These are phyloP conservation scores for Russula abietina DNA, from an alignment of 768 basidiomycete genomes.

Conservation along the genomic window DNA sequence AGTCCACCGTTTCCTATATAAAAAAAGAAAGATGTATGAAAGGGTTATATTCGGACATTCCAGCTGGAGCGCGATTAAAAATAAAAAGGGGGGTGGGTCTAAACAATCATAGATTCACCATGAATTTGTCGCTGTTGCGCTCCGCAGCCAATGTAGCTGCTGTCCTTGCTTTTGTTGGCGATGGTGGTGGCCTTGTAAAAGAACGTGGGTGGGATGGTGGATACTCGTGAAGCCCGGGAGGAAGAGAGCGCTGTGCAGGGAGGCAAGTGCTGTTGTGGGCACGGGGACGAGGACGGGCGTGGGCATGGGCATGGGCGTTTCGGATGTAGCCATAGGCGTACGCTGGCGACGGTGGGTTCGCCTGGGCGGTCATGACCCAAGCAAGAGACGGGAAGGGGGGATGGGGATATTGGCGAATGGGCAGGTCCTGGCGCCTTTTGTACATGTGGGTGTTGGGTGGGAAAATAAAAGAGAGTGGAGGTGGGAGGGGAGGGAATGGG, in stretches of 20 bases:
- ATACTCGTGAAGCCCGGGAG: neutral
- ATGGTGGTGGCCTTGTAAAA: neutral
- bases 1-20: slow-evolving; percentile 16
- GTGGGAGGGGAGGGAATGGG: neutral
- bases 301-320: neutral
- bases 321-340: slow-evolving; percentile 14
- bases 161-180: too few species aligned
- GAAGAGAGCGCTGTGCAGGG: neutral
- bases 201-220: neutral
- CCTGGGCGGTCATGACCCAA: slow-evolving; percentile 16
- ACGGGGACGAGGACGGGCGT: neutral
- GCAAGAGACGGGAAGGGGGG: slow-evolving; percentile 20
- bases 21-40: neutral
- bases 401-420: neutral
- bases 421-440: neutral
- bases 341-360: slow-evolving; percentile 6
- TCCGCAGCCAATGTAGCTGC: neutral
- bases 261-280: neutral
- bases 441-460: neutral
- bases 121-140: neutral
- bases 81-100: neutral
- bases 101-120: slow-evolving; percentile 6
- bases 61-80: neutral
- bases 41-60: neutral
- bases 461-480: neutral